These are phyloP conservation scores for Pseudocercospora macadamiae DNA, from an alignment of 2,329 filamentous ascomycete genomes.

Conservation along the genomic window DNA sequence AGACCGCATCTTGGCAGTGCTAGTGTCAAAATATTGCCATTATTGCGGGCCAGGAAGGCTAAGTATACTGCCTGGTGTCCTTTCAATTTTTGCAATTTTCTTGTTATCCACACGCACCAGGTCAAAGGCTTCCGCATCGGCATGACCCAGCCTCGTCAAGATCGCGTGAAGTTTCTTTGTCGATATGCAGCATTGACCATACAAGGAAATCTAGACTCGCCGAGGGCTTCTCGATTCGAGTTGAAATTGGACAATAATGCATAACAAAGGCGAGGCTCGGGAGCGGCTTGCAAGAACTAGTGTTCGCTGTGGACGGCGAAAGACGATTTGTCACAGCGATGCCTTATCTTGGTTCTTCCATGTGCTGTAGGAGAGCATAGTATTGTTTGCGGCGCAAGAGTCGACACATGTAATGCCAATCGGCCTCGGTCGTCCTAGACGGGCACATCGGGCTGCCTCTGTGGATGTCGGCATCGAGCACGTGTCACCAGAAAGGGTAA, in stretches of 20 bases:
- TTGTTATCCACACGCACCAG: background rate
- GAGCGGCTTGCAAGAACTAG: constrained; percentile 1
- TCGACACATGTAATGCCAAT: background rate
- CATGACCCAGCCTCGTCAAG: constrained; percentile 1
- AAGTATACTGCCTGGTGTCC: constrained; percentile 1
- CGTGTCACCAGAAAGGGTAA: background rate
- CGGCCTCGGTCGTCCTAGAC: background rate
- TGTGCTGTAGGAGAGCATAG: background rate
- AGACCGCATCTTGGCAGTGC: background rate
- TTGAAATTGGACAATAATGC: constrained; percentile 1
- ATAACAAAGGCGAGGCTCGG: background rate
- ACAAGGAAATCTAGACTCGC: background rate
- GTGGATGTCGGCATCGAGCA: background rate
- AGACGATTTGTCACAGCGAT: background rate
- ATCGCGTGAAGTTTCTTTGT: constrained; percentile 9
- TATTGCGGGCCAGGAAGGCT: background rate
- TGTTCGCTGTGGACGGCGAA: background rate
- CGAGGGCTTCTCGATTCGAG: constrained; percentile 5
- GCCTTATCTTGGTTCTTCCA: background rate
- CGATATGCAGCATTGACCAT: background rate
- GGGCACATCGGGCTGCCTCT: no score
- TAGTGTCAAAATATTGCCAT: background rate
- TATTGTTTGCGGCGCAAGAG: background rate
- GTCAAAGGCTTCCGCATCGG: constrained; percentile 1
- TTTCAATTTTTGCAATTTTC: background rate